A percentile compares a stretch with the other conserved stretches of the same genome.
Evolutionary conservation across 768 basidiomycete genomes (phyloP).

Genomic region (Tricholoma sp.): DNA sequence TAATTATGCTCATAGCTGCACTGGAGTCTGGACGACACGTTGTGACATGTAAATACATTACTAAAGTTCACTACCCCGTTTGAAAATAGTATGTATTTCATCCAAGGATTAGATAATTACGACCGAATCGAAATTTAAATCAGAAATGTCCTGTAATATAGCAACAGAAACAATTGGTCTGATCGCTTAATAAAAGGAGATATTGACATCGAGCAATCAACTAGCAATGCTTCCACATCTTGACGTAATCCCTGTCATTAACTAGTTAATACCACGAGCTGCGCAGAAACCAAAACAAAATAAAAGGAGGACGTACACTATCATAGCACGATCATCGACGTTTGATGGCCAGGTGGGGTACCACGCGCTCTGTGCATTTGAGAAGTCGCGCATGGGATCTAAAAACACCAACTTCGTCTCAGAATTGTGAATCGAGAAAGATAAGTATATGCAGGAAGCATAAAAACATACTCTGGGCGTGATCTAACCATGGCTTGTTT

Average conservation of each 20-base stretch:
- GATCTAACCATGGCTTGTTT: constrained; percentile 75
- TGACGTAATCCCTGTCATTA: constrained; percentile 42
- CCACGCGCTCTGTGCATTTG: constrained; percentile 53
- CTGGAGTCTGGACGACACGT: too few species aligned
- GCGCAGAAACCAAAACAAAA: not conserved
- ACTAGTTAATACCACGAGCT: not conserved
- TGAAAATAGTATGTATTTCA: too few species aligned
- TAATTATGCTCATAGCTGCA: too few species aligned
- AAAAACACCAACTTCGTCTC: not conserved
- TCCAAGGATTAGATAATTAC: too few species aligned
- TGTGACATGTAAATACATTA: too few species aligned
- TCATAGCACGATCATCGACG: constrained; percentile 59
- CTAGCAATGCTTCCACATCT: constrained; percentile 53
- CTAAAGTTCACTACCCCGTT: too few species aligned
- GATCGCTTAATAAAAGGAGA: too few species aligned
- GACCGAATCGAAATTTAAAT: too few species aligned
- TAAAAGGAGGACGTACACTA: constrained; percentile 43
- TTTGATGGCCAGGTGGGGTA: constrained; percentile 68
- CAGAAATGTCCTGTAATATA: too few species aligned
- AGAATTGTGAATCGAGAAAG: not conserved
- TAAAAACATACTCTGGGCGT: constrained; percentile 37
- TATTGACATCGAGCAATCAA: too few species aligned
- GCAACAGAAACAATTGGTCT: too few species aligned
- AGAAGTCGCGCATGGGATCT: constrained; percentile 67
- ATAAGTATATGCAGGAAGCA: not conserved